A percentile compares a stretch with the other conserved stretches of the same genome.
phyloP scores from a whole-genome alignment of 2,329 filamentous ascomycete species.

The Passalora sequoiae region DNA sequence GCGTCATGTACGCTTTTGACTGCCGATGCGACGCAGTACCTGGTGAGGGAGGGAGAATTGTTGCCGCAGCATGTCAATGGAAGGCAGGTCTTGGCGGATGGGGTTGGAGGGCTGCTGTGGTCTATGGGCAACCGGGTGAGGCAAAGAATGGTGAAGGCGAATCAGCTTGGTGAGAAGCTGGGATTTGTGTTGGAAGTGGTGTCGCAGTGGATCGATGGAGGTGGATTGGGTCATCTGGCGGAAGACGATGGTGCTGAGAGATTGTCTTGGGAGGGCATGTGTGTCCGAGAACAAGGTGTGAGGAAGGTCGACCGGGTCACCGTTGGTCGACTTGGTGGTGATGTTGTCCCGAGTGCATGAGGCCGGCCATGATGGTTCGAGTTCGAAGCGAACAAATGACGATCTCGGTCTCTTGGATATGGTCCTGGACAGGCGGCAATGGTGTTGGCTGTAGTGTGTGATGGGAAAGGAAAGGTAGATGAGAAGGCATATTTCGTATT shows the following conservation, averaged over 20 bases:
- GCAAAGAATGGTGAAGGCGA: slow-evolving; percentile 58
- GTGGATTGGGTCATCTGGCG: slow-evolving; percentile 56
- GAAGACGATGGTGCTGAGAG: slow-evolving; percentile 27
- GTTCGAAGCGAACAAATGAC: not conserved
- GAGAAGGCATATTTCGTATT: slow-evolving; percentile 1
- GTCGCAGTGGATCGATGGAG: slow-evolving; percentile 64
- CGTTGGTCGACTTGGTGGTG: slow-evolving; percentile 46
- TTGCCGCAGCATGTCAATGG: slow-evolving; percentile 65
- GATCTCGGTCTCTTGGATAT: not conserved
- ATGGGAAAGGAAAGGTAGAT: not conserved
- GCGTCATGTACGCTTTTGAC: slow-evolving; percentile 74
- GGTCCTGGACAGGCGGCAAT: too few relatives aligned
- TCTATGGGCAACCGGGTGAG: slow-evolving; percentile 42
- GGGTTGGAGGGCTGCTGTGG: slow-evolving; percentile 68
- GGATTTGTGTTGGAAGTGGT: slow-evolving; percentile 65
- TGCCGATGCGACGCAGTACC: slow-evolving; percentile 61
- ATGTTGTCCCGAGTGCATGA: slow-evolving; percentile 21
- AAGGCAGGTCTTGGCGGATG: slow-evolving; percentile 66
- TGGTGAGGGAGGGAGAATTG: slow-evolving; percentile 56
- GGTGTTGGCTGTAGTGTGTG: not conserved
- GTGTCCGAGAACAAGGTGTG: slow-evolving; percentile 39
- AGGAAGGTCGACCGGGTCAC: slow-evolving; percentile 45
- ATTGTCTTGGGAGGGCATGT: slow-evolving; percentile 42
- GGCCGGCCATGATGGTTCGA: not conserved
- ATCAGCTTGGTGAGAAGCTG: slow-evolving; percentile 68